These are phyloP conservation scores for Colletotrichum sp. DNA, from an alignment of 2,329 filamentous ascomycete genomes.

Conservation along the genomic window DNA sequence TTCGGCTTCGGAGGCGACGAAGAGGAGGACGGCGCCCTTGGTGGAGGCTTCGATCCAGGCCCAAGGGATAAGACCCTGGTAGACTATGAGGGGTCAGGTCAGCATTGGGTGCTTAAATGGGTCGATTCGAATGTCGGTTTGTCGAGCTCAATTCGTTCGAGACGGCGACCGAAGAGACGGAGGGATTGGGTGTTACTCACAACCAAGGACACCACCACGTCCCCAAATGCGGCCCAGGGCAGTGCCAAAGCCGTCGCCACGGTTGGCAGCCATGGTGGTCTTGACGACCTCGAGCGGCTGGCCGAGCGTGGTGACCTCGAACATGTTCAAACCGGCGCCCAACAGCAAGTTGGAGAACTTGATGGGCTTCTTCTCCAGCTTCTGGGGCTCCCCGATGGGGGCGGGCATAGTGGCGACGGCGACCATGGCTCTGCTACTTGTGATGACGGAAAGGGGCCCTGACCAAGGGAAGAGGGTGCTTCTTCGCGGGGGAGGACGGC, in stretches of 20 bases:
- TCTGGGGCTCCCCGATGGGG: slow-evolving; percentile 50
- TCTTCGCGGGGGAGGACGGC: slow-evolving; percentile 66
- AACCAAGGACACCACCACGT: slow-evolving; percentile 91
- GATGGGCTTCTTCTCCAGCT: slow-evolving; percentile 97
- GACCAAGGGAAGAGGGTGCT: slow-evolving; percentile 97
- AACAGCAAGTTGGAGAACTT: slow-evolving; percentile 99
- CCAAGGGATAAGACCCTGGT: slow-evolving; percentile 99
- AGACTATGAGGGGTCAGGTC: slow-evolving; percentile 65
- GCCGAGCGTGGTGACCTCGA: slow-evolving; percentile 75
- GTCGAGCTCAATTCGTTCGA: background rate
- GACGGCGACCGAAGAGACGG: background rate
- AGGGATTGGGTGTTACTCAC: slow-evolving; percentile 61
- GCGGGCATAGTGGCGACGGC: slow-evolving; percentile 59
- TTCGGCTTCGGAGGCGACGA: slow-evolving; percentile 98
- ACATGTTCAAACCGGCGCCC: slow-evolving; percentile 93
- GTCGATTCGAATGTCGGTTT: background rate
- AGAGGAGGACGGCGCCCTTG: slow-evolving; percentile 98
- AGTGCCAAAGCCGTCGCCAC: slow-evolving; percentile 82
- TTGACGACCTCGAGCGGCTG: slow-evolving; percentile 98
- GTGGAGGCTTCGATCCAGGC: slow-evolving; percentile 99
- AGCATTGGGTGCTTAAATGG: slow-evolving; percentile 21
- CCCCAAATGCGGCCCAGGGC: slow-evolving; percentile 90
- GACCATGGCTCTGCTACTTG: slow-evolving; percentile 63
- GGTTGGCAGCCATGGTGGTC: slow-evolving; percentile 99
- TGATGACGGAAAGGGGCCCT: slow-evolving; percentile 74